Evolutionary conservation across 2,329 filamentous ascomycete species (phyloP), one percentile per base, ranked within the genome.

Genomic region (Hypoxylon sp.): DNA sequence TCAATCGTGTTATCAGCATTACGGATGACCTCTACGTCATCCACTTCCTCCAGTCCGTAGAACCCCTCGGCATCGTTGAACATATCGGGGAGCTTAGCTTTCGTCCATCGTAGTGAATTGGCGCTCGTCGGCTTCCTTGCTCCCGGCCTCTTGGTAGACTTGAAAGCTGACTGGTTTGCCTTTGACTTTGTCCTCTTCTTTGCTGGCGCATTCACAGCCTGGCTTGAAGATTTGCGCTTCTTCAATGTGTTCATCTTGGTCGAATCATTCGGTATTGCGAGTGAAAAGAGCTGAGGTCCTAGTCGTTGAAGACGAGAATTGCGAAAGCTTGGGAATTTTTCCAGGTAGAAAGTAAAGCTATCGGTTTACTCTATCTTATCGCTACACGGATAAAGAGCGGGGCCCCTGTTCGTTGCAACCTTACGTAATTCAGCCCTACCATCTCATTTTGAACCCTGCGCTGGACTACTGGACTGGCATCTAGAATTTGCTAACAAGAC

Each of bases 41-140:
- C 91, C 42, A 98, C 88, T 69, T 98, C 93, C 69, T 99, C 92
- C 1, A 99, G 78, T 0, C 91, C 92, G 68, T 88, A 96, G 73
- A 99, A 97, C 0, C 95, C 95, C 63, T 96, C 92, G n/a, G 91
- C 91, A 76, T 97, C 91, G 41, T 94, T 87, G 67, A 93, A 81
- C 70, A 89, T 87, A 70, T 93, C 90, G 5, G 91, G 91, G 3
- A 95, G 85, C 17, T 85, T 79, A 9, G 83, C 79, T 33, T 79
- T 73, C 66, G 83, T 79, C 86, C 86, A 88, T 72, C 76, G 73
- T 38, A 88, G 74, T 1, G 80, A 75, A 61, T 80, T 74, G 24
- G 79, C 74, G 38, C 78, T 75, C 18, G 83, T 75, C 2, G 77
- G 69, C 37, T 73, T 73, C 67, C 75, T 79, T 13, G 72, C 70